These are phyloP conservation scores for Glycine tomentella DNA, from an alignment of 306 rosid species.

Conservation along the genomic window DNA sequence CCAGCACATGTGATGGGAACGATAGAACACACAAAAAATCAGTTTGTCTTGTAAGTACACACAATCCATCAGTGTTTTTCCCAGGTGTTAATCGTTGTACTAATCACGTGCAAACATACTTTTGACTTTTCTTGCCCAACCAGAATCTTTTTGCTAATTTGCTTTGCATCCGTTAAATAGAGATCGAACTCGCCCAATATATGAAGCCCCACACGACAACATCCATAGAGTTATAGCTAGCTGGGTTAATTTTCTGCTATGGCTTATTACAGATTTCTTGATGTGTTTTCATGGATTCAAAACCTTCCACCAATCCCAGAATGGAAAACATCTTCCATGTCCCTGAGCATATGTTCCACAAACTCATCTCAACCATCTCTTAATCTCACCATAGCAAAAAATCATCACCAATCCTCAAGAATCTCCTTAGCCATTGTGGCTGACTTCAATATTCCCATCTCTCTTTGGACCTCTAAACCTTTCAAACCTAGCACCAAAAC, in stretches of 20 bases:
- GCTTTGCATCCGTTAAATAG: conserved; percentile 33
- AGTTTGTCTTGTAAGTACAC: conserved; percentile 46
- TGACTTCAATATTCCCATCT: conserved; percentile 67
- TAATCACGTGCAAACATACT: conserved; percentile 32
- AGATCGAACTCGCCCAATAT: conserved; percentile 37
- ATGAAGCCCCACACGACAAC: conserved; percentile 12
- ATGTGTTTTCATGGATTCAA: conserved; percentile 78
- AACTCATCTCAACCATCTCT: conserved; percentile 76
- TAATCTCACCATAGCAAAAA: conserved; percentile 63
- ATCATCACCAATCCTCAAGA: conserved; percentile 50
- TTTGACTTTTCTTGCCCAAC: conserved; percentile 54
- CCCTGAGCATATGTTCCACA: conserved; percentile 60
- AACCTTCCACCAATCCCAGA: conserved; percentile 75
- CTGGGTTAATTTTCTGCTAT: conserved; percentile 43
- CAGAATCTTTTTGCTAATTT: conserved; percentile 45
- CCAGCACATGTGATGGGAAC: not conserved
- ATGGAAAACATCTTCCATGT: conserved; percentile 69
- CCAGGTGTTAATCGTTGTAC: not conserved
- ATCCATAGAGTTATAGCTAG: not conserved
- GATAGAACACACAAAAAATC: not conserved
- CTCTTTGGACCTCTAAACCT: conserved; percentile 85
- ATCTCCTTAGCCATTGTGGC: conserved; percentile 66
- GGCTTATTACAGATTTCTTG: conserved; percentile 67
- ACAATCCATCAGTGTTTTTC: conserved; percentile 45
- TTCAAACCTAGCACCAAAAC: conserved; percentile 55